These are phyloP conservation scores for Diplosphaera chodatii DNA, from an alignment of 139 green algal genomes.

Conservation along the genomic window DNA sequence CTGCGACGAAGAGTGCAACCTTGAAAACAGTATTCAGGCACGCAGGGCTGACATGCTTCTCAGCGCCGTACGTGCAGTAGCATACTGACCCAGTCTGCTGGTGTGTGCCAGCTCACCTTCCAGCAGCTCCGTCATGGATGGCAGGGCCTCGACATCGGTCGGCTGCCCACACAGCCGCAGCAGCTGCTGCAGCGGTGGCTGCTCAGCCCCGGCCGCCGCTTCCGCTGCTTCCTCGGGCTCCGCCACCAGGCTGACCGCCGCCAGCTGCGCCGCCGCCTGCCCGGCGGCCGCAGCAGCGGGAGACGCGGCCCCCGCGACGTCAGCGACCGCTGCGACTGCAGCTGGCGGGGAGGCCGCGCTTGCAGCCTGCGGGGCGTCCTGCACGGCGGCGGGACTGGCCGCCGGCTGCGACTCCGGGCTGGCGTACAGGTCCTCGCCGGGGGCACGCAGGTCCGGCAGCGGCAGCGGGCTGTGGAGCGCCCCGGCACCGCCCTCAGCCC, in stretches of 20 bases:
- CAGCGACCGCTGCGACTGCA: neutral
- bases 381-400: neutral
- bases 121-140: conserved; percentile 8
- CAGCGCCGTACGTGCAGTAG: too few relatives aligned
- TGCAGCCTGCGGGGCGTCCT: neutral
- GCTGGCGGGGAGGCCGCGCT: neutral
- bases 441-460: neutral
- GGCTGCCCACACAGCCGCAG: conserved; percentile 61
- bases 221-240: conserved; percentile 4
- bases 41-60: too few relatives aligned
- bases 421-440: neutral
- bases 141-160: conserved; percentile 19
- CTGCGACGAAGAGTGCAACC: neutral
- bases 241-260: conserved; percentile 1
- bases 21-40: too few relatives aligned
- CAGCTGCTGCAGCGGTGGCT: conserved; percentile 55
- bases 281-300: too few relatives aligned
- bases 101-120: neutral
- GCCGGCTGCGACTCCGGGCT: neutral
- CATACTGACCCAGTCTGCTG: too few relatives aligned
- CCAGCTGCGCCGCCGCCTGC: conserved; percentile 5
- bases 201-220: neutral
- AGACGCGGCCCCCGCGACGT: neutral
- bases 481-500: neutral
- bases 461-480: neutral